These are phyloP conservation scores for Populus pruinosa DNA, from an alignment of 345 rosid genomes.

Conservation along the genomic window DNA sequence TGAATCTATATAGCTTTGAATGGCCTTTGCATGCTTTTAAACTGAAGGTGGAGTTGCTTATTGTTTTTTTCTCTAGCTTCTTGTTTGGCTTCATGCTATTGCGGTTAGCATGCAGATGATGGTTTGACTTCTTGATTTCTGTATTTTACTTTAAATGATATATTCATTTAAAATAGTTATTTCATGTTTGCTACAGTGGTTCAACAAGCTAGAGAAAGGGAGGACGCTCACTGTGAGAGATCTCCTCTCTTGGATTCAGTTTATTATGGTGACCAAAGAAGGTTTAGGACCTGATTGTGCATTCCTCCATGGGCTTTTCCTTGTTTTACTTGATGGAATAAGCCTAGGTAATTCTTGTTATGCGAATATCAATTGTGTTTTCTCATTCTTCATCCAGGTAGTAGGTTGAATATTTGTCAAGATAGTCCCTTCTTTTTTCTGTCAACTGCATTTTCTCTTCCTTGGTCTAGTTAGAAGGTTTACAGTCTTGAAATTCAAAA, in stretches of 20 bases:
- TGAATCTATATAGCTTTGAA: no score
- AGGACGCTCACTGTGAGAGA: conserved; percentile 87
- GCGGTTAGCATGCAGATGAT: not conserved
- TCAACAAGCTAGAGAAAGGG: conserved; percentile 65
- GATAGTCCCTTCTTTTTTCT: no score
- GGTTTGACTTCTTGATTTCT: not conserved
- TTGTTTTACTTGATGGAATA: conserved; percentile 87
- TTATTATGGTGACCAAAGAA: conserved; percentile 51
- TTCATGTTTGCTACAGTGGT: conserved; percentile 61
- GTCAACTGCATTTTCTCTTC: no score
- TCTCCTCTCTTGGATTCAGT: conserved; percentile 84
- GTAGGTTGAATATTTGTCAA: not conserved
- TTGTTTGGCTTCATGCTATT: not conserved
- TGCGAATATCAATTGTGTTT: not conserved
- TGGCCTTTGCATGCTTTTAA: no score
- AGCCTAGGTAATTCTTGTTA: conserved; percentile 55
- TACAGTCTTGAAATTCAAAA: no score
- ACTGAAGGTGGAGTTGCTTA: no score
- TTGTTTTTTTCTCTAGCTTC: not conserved
- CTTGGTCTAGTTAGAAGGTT: no score
- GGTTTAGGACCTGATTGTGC: conserved; percentile 58
- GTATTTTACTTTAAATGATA: not conserved
- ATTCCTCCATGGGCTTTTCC: conserved; percentile 84
- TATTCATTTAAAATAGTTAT: conserved; percentile 8
- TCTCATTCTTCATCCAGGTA: not conserved